Conservation (phyloP, 1,139 yeast species). For the Geotrichum reessii region DNA sequence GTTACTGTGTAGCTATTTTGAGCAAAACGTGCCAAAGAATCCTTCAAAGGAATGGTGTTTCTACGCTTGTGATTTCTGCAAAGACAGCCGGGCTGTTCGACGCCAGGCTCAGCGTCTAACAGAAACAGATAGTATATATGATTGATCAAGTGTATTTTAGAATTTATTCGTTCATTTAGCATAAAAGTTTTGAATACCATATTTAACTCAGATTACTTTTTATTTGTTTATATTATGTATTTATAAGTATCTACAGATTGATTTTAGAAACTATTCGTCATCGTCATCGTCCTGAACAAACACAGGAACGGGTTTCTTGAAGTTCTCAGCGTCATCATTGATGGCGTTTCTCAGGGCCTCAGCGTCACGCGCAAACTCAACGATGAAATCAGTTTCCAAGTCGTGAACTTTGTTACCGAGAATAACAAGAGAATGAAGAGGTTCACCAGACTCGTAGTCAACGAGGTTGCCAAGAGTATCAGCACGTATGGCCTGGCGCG, state of each 20-base stretch:
- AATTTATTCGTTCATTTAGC: not conserved
- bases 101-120: slow-evolving; percentile 12
- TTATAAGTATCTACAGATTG: not conserved
- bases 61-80: slow-evolving; percentile 35
- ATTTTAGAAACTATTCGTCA: not conserved
- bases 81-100: slow-evolving; percentile 20
- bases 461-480: slow-evolving; percentile 67
- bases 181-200: not conserved
- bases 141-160: not conserved
- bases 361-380: slow-evolving; percentile 54
- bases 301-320: slow-evolving; percentile 40
- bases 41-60: slow-evolving; percentile 27
- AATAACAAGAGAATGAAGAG: slow-evolving; percentile 84
- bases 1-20: slow-evolving; percentile 73
- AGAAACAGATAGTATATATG: slow-evolving; percentile 3
- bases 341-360: slow-evolving; percentile 57
- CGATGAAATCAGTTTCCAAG: slow-evolving; percentile 77
- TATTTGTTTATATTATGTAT: not conserved
- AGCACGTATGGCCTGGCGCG: slow-evolving; percentile 74
- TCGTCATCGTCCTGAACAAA: slow-evolving; percentile 21
- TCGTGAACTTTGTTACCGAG: slow-evolving; percentile 94
- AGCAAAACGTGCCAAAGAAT: slow-evolving; percentile 41
- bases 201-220: not conserved
- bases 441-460: slow-evolving; percentile 86
- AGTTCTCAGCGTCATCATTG: slow-evolving; percentile 64